Conservation (phyloP, 805 yeast genomes). For the Wickerhamomyces chambardii region DNA sequence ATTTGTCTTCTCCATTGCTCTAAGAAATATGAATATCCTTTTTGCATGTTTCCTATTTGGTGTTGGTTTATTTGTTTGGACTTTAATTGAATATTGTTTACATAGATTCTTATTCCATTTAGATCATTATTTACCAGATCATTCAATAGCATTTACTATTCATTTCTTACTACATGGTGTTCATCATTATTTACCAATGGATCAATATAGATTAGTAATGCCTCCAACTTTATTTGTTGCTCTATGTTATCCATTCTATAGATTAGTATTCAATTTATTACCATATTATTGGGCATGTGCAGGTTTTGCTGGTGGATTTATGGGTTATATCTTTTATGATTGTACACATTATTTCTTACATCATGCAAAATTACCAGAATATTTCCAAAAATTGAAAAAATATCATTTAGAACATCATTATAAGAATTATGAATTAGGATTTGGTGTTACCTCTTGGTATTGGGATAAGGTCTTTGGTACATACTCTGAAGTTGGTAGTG, state of each 20-base stretch:
- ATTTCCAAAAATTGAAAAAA: slow-evolving; percentile 71
- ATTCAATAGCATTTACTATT: slow-evolving; percentile 61
- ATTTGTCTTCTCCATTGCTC: slow-evolving; percentile 52
- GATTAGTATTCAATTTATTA: slow-evolving; percentile 62
- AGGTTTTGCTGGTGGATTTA: slow-evolving; percentile 91
- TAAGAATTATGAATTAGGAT: slow-evolving; percentile 93
- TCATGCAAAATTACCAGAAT: slow-evolving; percentile 74
- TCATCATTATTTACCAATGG: slow-evolving; percentile 98
- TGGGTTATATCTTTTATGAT: slow-evolving; percentile 91
- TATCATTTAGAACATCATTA: slow-evolving; percentile 97
- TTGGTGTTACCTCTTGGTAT: slow-evolving; percentile 89
- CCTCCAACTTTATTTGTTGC: slow-evolving; percentile 83
- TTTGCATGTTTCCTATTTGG: slow-evolving; percentile 50
- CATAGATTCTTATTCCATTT: slow-evolving; percentile 93
- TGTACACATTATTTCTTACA: slow-evolving; percentile 91
- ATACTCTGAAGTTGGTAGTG: slow-evolving; percentile 35
- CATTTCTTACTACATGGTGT: slow-evolving; percentile 94
- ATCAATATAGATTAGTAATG: slow-evolving; percentile 83
- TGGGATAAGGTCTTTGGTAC: slow-evolving; percentile 95
- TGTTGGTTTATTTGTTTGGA: slow-evolving; percentile 89
- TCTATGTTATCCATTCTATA: slow-evolving; percentile 75
- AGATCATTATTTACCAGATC: slow-evolving; percentile 79
- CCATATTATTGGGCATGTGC: slow-evolving; percentile 84
- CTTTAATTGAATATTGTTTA: slow-evolving; percentile 76
- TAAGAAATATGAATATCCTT: slow-evolving; percentile 32